Base-by-base conservation (phyloP, 768 basidiomycete species). In the Tulasnella sp. region DNA sequence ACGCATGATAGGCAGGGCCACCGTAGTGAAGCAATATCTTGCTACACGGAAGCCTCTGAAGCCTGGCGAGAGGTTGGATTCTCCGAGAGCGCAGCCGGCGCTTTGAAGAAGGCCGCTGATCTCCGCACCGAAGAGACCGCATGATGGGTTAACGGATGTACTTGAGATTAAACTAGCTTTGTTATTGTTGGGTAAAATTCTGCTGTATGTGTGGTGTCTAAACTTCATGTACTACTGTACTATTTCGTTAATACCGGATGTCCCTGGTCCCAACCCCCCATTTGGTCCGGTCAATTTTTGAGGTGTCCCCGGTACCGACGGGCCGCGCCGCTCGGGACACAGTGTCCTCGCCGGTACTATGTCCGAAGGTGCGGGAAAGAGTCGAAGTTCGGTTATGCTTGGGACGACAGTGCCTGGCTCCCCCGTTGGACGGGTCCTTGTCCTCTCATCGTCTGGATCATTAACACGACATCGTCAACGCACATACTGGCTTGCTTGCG, bases 311-410 rank as follows among this genome's bases (percentile, higher is more conserved):
- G 12, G 39, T 40, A 6, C 39, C 39, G 39, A 12, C 6, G 39
- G 5, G 39, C 12, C 39, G 39, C 39, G 39, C 39, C 39, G 39
- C 39, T 12, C 39, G 39, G 39, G 39, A 40, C 39, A 40, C n/a
- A 12, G 39, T 40, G 39, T 40, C 39, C 39, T 12, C 39, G 39
- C 39, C 39, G 39, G 39, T 40, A 40, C 6, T 19, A 34, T 64
- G 31, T 3, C 54, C 31, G 58, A 64, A 64, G 58, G 58, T 25
- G 58, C 31, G 58, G 58, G 58, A 64, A n/a, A 64, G 15, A 64
- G 58, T 64, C 58, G 58, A 64, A 64, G 58, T 64, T 64, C 58
- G 58, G 58, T 64, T 64, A 64, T n/a, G 58, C 58, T 64, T 64
- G 25, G 58, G 58, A 64, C 58, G 58, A 64, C 25, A n/a, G 58